Evolutionary conservation across 1,139 yeast species (phyloP).

Genomic region (Kluyveromyces sp.): DNA sequence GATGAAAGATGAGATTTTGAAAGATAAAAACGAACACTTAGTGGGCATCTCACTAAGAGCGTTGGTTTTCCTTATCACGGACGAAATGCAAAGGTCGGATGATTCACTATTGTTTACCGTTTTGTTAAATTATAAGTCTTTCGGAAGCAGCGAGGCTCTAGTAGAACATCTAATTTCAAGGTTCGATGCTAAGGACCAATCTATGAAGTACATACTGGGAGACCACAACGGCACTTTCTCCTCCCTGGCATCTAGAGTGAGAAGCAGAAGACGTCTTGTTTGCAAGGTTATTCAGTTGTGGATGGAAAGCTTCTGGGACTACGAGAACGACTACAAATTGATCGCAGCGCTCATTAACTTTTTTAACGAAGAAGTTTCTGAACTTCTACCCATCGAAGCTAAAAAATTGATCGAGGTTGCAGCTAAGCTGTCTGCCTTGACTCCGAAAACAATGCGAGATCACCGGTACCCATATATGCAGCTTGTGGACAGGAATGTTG

Average conservation of each 20-base stretch:
- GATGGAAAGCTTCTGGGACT: conserved; percentile 86
- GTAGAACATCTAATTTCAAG: conserved; percentile 63
- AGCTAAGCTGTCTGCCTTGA: conserved; percentile 39
- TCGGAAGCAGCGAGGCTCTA: conserved; percentile 62
- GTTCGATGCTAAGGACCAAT: conserved; percentile 47
- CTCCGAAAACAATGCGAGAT: conserved; percentile 27
- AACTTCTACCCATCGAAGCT: conserved; percentile 55
- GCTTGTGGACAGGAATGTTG: conserved; percentile 15
- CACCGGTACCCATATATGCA: conserved; percentile 22
- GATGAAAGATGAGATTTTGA: conserved; percentile 39
- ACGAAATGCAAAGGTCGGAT: conserved; percentile 58
- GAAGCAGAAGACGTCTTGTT: conserved; percentile 60
- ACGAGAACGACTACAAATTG: conserved; percentile 49
- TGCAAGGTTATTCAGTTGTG: conserved; percentile 67
- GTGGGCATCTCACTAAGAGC: conserved; percentile 79
- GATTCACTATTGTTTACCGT: conserved; percentile 69
- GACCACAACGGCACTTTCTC: conserved; percentile 38
- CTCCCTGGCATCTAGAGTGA: conserved; percentile 44
- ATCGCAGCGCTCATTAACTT: conserved; percentile 68
- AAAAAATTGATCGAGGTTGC: conserved; percentile 55
- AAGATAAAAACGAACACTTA: conserved; percentile 46
- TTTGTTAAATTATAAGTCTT: conserved; percentile 72
- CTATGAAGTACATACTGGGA: conserved; percentile 28
- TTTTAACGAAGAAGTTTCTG: conserved; percentile 63
- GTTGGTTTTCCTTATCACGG: conserved; percentile 61